Evolutionary conservation across 441 rosid genomes (phyloP).

Genomic region (Pelargonium australe): DNA sequence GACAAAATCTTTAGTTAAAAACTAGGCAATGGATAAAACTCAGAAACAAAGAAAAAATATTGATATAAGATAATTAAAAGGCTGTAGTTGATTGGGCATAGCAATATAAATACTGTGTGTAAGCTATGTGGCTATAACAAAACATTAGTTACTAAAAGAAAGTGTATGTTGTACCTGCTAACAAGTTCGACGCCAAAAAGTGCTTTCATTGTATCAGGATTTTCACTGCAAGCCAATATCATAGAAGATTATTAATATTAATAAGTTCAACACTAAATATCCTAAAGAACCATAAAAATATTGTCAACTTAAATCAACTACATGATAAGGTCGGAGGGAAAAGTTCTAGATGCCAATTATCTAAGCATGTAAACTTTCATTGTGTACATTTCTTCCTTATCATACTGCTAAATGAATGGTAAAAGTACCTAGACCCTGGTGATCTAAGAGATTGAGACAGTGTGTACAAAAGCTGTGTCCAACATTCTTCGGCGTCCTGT

Average conservation of each 20-base stretch:
- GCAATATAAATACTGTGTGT: not conserved
- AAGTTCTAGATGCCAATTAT: not conserved
- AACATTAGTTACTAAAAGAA: not conserved
- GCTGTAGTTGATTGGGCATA: slow-evolving; percentile 2
- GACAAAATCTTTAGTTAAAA: not conserved
- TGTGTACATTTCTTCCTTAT: not conserved
- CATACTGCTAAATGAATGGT: not conserved
- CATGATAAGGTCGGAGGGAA: not conserved
- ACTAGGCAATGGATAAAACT: not conserved
- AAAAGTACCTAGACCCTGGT: slow-evolving; percentile 44
- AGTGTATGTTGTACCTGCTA: slow-evolving; percentile 53
- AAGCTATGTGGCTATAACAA: not conserved
- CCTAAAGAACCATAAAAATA: not conserved
- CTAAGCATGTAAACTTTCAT: not conserved
- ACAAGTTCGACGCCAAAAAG: slow-evolving; percentile 72
- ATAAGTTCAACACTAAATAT: not conserved
- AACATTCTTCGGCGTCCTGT: slow-evolving; percentile 97
- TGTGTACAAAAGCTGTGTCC: slow-evolving; percentile 84
- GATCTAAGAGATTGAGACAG: slow-evolving; percentile 74
- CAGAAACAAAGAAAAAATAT: no score
- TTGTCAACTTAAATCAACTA: not conserved
- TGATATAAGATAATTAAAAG: no score
- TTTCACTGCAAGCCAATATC: slow-evolving; percentile 39
- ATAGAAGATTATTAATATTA: not conserved
- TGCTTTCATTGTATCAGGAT: slow-evolving; percentile 52